phyloP scores from a whole-genome alignment of 805 yeast species.

The Ogataea wickerhamii region DNA sequence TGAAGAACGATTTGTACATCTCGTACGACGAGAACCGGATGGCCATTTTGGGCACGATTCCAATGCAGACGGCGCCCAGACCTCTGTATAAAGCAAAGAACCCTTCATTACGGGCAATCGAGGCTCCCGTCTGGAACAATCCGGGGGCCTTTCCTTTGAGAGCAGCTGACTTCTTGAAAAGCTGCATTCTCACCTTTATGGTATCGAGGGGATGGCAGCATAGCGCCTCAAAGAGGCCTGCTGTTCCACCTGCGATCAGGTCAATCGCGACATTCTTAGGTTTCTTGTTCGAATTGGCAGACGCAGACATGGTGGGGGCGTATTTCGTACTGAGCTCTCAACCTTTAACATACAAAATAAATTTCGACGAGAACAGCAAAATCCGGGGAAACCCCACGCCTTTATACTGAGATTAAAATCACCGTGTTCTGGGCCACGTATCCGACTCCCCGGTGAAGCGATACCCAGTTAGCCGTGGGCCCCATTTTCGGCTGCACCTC shows the following conservation, averaged over 20 bases:
- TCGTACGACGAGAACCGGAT: constrained; percentile 94
- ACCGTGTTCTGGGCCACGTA: background rate
- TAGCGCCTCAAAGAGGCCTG: constrained; percentile 96
- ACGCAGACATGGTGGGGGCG: constrained; percentile 17
- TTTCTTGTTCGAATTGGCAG: constrained; percentile 22
- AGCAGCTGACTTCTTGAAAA: constrained; percentile 65
- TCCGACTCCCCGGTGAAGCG: background rate
- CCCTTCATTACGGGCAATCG: constrained; percentile 76
- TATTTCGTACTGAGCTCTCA: background rate
- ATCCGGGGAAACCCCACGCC: constrained; percentile 3
- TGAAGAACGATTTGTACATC: constrained; percentile 69
- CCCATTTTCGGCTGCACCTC: no score
- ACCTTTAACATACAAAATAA: no score
- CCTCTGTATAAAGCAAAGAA: constrained; percentile 89
- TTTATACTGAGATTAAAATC: background rate
- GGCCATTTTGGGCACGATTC: constrained; percentile 98
- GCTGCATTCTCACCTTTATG: constrained; percentile 95
- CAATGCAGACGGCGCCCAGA: constrained; percentile 93
- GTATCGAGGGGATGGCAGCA: constrained; percentile 98
- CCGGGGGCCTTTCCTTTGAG: constrained; percentile 69
- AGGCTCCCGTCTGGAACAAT: constrained; percentile 74
- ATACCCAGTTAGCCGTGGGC: background rate
- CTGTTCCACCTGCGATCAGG: constrained; percentile 91
- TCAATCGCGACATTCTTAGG: constrained; percentile 52
- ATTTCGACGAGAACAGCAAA: background rate